Percentiles rank a stretch among this genome's conserved stretches.
These are phyloP conservation scores for Lodderomyces theae DNA, from an alignment of 1,139 yeast species.

Conservation along the genomic window DNA sequence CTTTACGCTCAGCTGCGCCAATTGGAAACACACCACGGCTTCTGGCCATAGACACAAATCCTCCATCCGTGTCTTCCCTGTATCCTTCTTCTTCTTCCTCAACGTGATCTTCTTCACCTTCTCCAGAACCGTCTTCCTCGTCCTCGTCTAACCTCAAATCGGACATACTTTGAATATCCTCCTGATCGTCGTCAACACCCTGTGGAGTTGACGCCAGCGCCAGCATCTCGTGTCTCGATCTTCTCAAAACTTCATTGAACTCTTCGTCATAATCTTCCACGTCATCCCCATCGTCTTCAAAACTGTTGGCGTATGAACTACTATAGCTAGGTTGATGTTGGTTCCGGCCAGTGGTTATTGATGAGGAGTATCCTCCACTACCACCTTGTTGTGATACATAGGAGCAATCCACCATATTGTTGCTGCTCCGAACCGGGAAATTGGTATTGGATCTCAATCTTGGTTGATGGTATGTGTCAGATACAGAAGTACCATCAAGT, in stretches of 20 bases:
- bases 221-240: conserved; percentile 7
- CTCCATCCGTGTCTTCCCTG: conserved; percentile 2
- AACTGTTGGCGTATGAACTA: conserved; percentile 12
- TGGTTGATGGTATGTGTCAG: neutral
- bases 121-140: conserved; percentile 31
- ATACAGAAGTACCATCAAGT: neutral
- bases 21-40: conserved; percentile 3
- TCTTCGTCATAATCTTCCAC: conserved; percentile 24
- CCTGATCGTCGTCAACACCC: conserved; percentile 19
- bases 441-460: neutral
- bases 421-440: neutral
- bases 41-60: neutral
- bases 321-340: neutral
- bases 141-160: conserved; percentile 32
- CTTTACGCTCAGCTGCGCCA: neutral
- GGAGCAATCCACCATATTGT: neutral
- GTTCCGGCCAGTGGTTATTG: neutral
- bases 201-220: neutral
- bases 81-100: conserved; percentile 18
- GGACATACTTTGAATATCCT: conserved; percentile 30
- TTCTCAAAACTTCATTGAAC: conserved; percentile 8
- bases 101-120: conserved; percentile 14
- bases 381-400: neutral
- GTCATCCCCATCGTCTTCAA: conserved; percentile 15
- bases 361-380: too few relatives aligned